Evolutionary conservation across 2,329 filamentous ascomycete species (phyloP).

Genomic region (Tricladium varicosporioides): DNA sequence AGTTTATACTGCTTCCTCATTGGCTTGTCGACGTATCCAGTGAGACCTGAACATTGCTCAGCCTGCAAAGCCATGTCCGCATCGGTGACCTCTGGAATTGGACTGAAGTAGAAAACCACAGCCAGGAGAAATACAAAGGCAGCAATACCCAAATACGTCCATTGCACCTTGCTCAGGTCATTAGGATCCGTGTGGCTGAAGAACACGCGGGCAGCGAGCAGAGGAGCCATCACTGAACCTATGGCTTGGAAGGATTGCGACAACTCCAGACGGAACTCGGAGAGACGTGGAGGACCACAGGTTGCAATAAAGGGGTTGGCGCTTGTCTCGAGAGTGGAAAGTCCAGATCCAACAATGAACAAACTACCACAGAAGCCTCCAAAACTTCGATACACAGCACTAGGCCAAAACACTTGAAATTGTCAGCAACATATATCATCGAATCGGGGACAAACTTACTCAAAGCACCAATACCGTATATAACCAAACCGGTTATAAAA

Average conservation of each 20-base stretch:
- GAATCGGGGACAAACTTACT: background rate
- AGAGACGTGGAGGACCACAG: slow-evolving; percentile 71
- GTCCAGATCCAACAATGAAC: slow-evolving; percentile 73
- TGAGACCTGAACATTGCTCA: slow-evolving; percentile 15
- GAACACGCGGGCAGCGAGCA: slow-evolving; percentile 70
- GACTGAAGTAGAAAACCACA: slow-evolving; percentile 65
- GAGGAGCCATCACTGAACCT: slow-evolving; percentile 70
- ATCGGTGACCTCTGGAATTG: slow-evolving; percentile 55
- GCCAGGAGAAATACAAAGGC: slow-evolving; percentile 69
- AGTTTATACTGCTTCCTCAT: slow-evolving; percentile 47
- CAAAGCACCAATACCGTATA: slow-evolving; percentile 58
- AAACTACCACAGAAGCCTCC: slow-evolving; percentile 29
- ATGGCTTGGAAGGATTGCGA: slow-evolving; percentile 75
- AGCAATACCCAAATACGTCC: slow-evolving; percentile 78
- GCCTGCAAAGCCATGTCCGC: slow-evolving; percentile 50
- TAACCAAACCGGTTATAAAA: slow-evolving; percentile 63
- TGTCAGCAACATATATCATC: slow-evolving; percentile 40
- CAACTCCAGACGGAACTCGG: slow-evolving; percentile 71
- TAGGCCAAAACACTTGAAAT: slow-evolving; percentile 12
- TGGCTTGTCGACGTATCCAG: slow-evolving; percentile 22
- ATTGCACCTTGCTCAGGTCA: slow-evolving; percentile 71
- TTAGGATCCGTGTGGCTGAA: slow-evolving; percentile 48
- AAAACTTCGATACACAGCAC: slow-evolving; percentile 14
- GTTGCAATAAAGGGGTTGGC: slow-evolving; percentile 72
- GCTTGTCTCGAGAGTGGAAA: slow-evolving; percentile 74